Conservation (phyloP, 2,329 filamentous ascomycete species). For the Aureobasidium leucospermi region DNA sequence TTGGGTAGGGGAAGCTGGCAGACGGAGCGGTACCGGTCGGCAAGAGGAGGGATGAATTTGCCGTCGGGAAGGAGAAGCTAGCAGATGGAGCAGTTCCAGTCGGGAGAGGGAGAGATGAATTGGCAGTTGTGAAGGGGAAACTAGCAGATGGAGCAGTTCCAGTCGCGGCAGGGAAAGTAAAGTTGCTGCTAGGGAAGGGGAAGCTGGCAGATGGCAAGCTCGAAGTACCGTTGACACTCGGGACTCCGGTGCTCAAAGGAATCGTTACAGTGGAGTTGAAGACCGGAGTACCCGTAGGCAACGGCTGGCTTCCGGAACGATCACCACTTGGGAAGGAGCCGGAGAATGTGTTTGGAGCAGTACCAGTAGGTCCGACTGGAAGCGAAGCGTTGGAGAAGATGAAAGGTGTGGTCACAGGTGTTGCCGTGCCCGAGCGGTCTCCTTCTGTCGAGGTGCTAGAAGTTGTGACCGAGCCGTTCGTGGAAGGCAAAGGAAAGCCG, state of each 20-base stretch:
- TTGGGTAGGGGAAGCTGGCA: constrained; percentile 3
- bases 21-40: constrained; percentile 3
- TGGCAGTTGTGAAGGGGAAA: not conserved
- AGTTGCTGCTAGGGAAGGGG: not conserved
- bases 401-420: not conserved
- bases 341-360: not conserved
- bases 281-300: not conserved
- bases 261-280: not conserved
- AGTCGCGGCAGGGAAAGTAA: not conserved
- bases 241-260: not conserved
- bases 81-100: constrained; percentile 1
- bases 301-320: not conserved
- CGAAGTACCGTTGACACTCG: not conserved
- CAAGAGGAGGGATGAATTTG: not conserved
- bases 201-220: not conserved
- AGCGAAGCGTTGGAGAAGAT: not conserved
- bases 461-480: not conserved
- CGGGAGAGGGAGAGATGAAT: not conserved
- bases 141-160: constrained; percentile 1
- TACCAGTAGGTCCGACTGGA: constrained; percentile 2
- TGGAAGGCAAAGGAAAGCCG: not conserved
- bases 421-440: not conserved
- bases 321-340: not conserved
- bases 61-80: not conserved
- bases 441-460: not conserved